Evolutionary conservation across 2,329 filamentous ascomycete species (phyloP).

Genomic region (Lasiodiplodia hormozganensis): DNA sequence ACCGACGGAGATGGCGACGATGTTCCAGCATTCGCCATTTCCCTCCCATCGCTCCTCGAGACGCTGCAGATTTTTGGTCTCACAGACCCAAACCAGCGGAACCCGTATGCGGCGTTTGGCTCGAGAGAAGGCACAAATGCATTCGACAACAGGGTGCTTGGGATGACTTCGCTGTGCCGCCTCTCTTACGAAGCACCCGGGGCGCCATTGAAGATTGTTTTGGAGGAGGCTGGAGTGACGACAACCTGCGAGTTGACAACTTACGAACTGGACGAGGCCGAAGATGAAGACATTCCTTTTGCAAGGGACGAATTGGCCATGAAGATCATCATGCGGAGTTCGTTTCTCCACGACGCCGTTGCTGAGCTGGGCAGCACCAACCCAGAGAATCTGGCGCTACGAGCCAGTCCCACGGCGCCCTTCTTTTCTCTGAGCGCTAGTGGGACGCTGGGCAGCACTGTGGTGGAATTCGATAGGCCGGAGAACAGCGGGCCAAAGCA

Average conservation of each 20-base stretch:
- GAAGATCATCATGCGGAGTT: conserved; percentile 92
- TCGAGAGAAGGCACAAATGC: conserved; percentile 64
- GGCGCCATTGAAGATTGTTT: conserved; percentile 79
- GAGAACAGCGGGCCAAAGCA: conserved; percentile 10
- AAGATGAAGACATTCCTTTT: conserved; percentile 82
- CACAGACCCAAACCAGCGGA: conserved; percentile 41
- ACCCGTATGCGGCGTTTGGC: conserved; percentile 36
- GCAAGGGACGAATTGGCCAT: conserved; percentile 79
- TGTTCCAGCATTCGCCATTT: conserved; percentile 82
- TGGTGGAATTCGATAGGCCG: conserved; percentile 64
- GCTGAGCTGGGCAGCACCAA: conserved; percentile 71
- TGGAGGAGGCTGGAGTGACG: conserved; percentile 85
- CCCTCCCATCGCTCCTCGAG: conserved; percentile 85
- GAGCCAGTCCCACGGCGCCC: conserved; percentile 51
- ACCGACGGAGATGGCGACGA: conserved; percentile 49
- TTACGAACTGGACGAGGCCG: conserved; percentile 67
- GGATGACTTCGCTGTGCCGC: conserved; percentile 84
- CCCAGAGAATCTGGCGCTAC: conserved; percentile 75
- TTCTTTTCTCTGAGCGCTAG: conserved; percentile 72
- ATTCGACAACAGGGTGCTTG: conserved; percentile 82
- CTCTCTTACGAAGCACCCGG: conserved; percentile 79
- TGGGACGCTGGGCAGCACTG: conserved; percentile 65
- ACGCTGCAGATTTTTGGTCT: conserved; percentile 94
- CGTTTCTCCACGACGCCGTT: conserved; percentile 74
- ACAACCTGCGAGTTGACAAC: conserved; percentile 91